phyloP scores from a whole-genome alignment of 495 filamentous ascomycete genomes.

The Daldinia grandis region DNA sequence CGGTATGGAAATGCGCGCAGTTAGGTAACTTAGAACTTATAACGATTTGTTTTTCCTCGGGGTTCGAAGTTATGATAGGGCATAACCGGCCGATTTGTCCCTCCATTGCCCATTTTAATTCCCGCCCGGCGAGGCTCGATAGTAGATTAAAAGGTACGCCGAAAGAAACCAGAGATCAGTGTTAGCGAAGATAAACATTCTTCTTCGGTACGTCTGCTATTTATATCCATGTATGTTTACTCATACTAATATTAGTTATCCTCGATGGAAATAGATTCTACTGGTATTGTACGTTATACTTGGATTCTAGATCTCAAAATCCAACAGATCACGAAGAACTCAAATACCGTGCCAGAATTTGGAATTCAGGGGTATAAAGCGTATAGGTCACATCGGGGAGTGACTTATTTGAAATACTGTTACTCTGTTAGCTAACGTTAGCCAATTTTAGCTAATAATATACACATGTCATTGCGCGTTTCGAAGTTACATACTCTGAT shows the following conservation, averaged over 20 bases:
- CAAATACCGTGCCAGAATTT: slow-evolving; percentile 24
- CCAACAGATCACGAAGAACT: slow-evolving; percentile 10
- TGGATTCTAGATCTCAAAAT: background rate
- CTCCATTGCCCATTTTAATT: slow-evolving; percentile 6
- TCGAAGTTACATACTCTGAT: background rate
- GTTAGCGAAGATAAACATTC: background rate
- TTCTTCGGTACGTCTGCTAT: background rate
- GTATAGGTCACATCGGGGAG: background rate
- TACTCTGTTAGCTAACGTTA: background rate
- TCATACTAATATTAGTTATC: background rate
- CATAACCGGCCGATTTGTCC: background rate
- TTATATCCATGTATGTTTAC: background rate
- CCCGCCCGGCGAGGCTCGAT: slow-evolving; percentile 12
- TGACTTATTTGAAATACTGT: background rate
- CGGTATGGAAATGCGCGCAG: slow-evolving; percentile 5
- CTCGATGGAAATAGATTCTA: background rate
- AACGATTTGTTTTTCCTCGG: slow-evolving; percentile 28
- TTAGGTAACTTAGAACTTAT: slow-evolving; percentile 14
- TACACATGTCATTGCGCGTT: too few species aligned
- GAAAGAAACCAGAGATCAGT: background rate
- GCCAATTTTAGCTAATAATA: too few species aligned
- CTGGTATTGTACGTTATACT: background rate
- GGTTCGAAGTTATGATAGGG: slow-evolving; percentile 10
- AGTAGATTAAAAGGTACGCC: background rate
- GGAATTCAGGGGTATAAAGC: slow-evolving; percentile 14